phyloP scores from a whole-genome alignment of 345 rosid species.

The Pistacia vera region DNA sequence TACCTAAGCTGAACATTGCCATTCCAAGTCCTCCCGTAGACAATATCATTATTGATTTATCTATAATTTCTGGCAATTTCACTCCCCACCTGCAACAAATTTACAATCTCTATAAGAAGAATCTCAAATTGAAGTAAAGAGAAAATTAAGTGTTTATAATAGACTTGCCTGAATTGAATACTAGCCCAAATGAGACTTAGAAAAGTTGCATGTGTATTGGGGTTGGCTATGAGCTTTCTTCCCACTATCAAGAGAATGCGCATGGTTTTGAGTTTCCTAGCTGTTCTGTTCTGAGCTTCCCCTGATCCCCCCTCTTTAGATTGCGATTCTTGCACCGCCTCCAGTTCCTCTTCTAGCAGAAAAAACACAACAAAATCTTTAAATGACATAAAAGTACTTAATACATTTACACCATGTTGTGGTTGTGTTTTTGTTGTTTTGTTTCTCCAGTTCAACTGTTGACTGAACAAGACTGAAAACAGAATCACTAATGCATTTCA shows the following conservation, averaged over 20 bases:
- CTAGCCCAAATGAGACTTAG: conserved; percentile 77
- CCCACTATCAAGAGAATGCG: conserved; percentile 60
- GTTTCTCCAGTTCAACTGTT: conserved; percentile 5
- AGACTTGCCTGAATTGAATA: conserved; percentile 69
- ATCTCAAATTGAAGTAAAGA: neutral
- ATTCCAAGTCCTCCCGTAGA: conserved; percentile 92
- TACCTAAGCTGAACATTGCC: conserved; percentile 99
- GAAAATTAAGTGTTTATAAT: neutral
- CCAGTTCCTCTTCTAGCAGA: conserved; percentile 32
- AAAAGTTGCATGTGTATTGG: conserved; percentile 78
- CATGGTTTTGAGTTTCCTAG: conserved; percentile 42
- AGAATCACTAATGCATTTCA: conserved; percentile 10
- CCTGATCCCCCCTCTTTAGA: conserved; percentile 44
- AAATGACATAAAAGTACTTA: neutral
- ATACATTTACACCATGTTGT: too few species aligned
- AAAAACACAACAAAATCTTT: neutral
- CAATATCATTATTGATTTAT: conserved; percentile 64
- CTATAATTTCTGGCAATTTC: conserved; percentile 63
- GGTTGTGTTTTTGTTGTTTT: too few species aligned
- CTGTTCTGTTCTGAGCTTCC: conserved; percentile 39
- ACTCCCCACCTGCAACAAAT: conserved; percentile 56
- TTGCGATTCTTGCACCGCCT: conserved; percentile 45
- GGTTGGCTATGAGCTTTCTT: conserved; percentile 67
- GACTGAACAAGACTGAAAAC: conserved; percentile 25
- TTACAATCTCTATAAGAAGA: neutral